Evolutionary conservation across 768 basidiomycete genomes (phyloP), one percentile per base, ranked within the genome.

Genomic region (Grammothele lineata): DNA sequence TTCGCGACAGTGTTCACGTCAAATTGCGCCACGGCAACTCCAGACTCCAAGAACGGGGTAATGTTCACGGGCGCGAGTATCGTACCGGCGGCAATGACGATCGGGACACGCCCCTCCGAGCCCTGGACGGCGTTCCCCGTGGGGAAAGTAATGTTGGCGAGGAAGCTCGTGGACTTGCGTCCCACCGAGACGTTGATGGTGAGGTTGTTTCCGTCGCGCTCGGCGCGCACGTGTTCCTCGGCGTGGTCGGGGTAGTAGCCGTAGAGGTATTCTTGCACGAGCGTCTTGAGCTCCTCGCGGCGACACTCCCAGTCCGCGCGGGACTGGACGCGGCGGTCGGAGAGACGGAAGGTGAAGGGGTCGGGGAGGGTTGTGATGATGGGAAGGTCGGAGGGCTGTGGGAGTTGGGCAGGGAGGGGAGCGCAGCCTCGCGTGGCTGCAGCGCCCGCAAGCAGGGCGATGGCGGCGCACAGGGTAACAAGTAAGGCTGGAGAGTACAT

Each of bases 301-400:
- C 46, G 46, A 34, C 46, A 47, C 22, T 36, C 46, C 46, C 46
- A 47, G 24, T 47, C 46, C 14, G 40, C 46, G 25, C 40, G 46
- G 24, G 32, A 35, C 21, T 27, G 6, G 24, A 47, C 46, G 18
- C 46, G 46, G 9, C 46, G 39, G 40, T 47, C 25, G 4, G 46
- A 47, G 34, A 47, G 46, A 11, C 46, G 39, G 39, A 41, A 47
- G 9, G 46, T 36, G 46, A 47, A 47, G 22, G 46, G 46, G 18
- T 47, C 39, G 3, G 46, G 46, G 23, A 47, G 46, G 7, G 39
- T 36, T 9, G 8, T n/a, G 40, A 47, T 47, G 34, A 47, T 37
- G 10, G 46, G 46, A 17, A 47, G 46, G 23, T 47, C 40, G 8
- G 46, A 47, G 2, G 46, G 46, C 17, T 47, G 19, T 3, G 46